These are phyloP conservation scores for Sapria himalayana DNA, from an alignment of 345 rosid genomes.

Conservation along the genomic window DNA sequence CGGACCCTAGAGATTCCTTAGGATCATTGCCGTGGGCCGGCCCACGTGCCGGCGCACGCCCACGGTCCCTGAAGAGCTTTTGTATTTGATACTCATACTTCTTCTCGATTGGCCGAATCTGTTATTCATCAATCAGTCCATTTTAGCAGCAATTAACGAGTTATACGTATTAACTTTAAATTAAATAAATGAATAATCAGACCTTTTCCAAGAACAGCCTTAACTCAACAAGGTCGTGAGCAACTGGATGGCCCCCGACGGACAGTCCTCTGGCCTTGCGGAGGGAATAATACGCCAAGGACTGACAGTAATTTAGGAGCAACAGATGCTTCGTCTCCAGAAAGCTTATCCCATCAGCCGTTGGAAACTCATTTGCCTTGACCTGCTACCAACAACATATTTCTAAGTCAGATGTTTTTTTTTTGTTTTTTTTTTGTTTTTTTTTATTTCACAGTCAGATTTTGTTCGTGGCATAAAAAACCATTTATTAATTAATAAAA, in stretches of 20 bases:
- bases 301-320: slow-evolving; percentile 71
- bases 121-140: slow-evolving; percentile 6
- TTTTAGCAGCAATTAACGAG: too few relatives aligned
- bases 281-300: slow-evolving; percentile 56
- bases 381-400: too few relatives aligned
- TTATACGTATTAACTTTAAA: too few relatives aligned
- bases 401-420: too few relatives aligned
- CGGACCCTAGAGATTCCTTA: slow-evolving; percentile 20
- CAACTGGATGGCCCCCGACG: slow-evolving; percentile 59
- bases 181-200: too few relatives aligned
- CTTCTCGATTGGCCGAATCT: slow-evolving; percentile 83
- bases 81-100: slow-evolving; percentile 79
- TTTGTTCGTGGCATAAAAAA: too few relatives aligned
- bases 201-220: slow-evolving; percentile 85
- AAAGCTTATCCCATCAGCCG: slow-evolving; percentile 74
- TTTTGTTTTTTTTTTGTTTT: too few relatives aligned
- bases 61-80: slow-evolving; percentile 39
- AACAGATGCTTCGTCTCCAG: slow-evolving; percentile 71
- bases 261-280: slow-evolving; percentile 68
- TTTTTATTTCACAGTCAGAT: too few relatives aligned
- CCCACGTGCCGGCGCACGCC: slow-evolving; percentile 13
- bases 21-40: slow-evolving; percentile 17
- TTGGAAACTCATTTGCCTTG: slow-evolving; percentile 42
- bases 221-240: slow-evolving; percentile 66
- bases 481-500: too few relatives aligned